Evolutionary conservation across 305 asterid species (phyloP).

Genomic region (Fraxinus paxiana): DNA sequence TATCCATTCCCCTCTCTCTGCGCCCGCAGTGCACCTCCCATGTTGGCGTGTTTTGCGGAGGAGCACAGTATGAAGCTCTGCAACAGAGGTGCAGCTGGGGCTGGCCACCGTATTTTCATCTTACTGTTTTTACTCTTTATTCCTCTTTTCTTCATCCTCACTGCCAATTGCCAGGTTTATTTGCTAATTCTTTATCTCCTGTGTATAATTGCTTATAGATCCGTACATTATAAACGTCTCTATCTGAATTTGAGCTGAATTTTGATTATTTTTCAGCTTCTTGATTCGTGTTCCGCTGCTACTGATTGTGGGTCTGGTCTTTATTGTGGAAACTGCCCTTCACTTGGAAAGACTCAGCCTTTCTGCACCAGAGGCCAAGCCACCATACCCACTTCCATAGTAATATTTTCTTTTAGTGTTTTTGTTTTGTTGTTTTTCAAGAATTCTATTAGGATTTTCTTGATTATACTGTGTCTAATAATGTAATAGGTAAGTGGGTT

Average conservation of each 20-base stretch:
- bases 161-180: constrained; percentile 67
- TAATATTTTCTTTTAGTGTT: constrained; percentile 22
- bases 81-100: constrained; percentile 21
- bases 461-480: constrained; percentile 11
- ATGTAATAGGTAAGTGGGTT: constrained; percentile 57
- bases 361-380: constrained; percentile 89
- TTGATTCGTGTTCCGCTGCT: constrained; percentile 61
- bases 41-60: constrained; percentile 37
- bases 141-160: constrained; percentile 34
- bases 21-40: constrained; percentile 18
- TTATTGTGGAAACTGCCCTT: constrained; percentile 84
- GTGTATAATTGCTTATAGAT: constrained; percentile 17
- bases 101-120: constrained; percentile 12
- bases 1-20: constrained; percentile 8
- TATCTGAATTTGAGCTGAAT: constrained; percentile 30
- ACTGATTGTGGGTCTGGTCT: constrained; percentile 74
- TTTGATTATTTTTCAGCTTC: constrained; percentile 48
- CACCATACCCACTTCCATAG: constrained; percentile 62
- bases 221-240: constrained; percentile 22
- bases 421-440: background rate
- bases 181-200: background rate
- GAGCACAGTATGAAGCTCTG: constrained; percentile 37
- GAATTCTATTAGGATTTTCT: background rate
- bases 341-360: constrained; percentile 62
- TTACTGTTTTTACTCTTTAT: constrained; percentile 15